Evolutionary conservation across 2,329 filamentous ascomycete genomes (phyloP).

Genomic region (Mycogone perniciosa): DNA sequence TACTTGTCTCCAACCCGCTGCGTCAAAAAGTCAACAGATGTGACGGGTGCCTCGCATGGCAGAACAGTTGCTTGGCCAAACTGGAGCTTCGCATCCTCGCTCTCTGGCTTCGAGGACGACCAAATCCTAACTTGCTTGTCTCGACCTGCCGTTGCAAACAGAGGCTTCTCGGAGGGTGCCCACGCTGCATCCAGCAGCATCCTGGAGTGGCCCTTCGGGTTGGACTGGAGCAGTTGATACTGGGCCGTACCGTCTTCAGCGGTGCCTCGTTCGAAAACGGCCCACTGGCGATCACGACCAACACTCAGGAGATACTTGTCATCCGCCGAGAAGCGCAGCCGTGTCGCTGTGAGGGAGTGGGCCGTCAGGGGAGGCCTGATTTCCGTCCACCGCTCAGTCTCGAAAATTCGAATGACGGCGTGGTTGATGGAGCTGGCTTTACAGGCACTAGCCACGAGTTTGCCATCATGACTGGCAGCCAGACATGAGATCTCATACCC

Average conservation of each 20-base stretch:
- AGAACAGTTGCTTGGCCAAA: constrained; percentile 51
- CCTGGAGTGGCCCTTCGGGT: constrained; percentile 79
- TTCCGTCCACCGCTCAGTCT: constrained; percentile 82
- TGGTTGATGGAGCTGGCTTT: constrained; percentile 89
- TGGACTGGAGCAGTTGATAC: constrained; percentile 57
- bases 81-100: constrained; percentile 25
- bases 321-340: constrained; percentile 71
- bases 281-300: constrained; percentile 87
- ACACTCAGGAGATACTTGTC: constrained; percentile 76
- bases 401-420: constrained; percentile 87
- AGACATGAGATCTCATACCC: constrained; percentile 93
- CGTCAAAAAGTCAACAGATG: constrained; percentile 61
- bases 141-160: constrained; percentile 82
- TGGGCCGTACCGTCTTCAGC: constrained; percentile 23
- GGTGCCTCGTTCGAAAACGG: constrained; percentile 58
- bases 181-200: constrained; percentile 91
- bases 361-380: constrained; percentile 74
- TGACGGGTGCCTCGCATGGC: constrained; percentile 54
- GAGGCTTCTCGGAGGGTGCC: constrained; percentile 51
- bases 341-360: constrained; percentile 80
- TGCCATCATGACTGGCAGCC: constrained; percentile 67
- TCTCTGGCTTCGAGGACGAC: constrained; percentile 30
- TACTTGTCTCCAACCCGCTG: constrained; percentile 23
- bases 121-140: constrained; percentile 81
- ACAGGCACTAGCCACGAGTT: constrained; percentile 82